Evolutionary conservation across 1,284 basidiomycete species (phyloP), one percentile per base, ranked within the genome.

Genomic region (Moesziomyces sp.): DNA sequence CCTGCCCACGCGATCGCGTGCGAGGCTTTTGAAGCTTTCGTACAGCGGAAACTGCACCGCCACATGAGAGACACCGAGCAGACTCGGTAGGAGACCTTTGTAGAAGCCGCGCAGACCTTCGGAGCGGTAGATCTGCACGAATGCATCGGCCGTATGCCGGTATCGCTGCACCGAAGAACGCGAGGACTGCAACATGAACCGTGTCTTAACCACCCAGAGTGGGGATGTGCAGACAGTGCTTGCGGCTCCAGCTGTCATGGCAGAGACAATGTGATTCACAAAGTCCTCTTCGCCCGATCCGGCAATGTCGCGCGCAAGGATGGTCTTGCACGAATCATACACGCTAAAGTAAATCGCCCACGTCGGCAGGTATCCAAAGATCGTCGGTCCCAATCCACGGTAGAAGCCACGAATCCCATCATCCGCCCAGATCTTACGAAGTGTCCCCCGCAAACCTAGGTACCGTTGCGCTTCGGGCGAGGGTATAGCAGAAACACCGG

Each of bases 311-410:
- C 34, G 55, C 16, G 55, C 52, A 0, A 77, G 51, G 7, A 61
- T 38, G 3, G 54, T 46, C 44, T 84, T 84, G 52, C 74, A 70
- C 8, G 45, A 52, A 43, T 84, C 82, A 48, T 84, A 84, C 0
- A 83, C 79, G 26, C 75, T 76, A 67, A 84, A 84, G 67, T 83
- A 84, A 46, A 84, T 82, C 14, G 80, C 81, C 82, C 82, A 84
- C 1, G 82, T 84, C 1, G 82, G 82, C 4, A 84, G 54, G 46
- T 84, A 84, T 7, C 82, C 82, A 26, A 83, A 78, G 30, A 84
- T 79, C 0, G 82, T 84, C 0, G 82, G 82, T 0, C 77, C 81
- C 4, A 84, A 55, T 10, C 82, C 82, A 16, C 81, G 76, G 45
- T 84, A 84, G 60, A 82, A 84, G 21, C 82, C 82, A 0, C 77